Conservation (phyloP, 768 basidiomycete species). For the Leucocoprinus leucothites region DNA sequence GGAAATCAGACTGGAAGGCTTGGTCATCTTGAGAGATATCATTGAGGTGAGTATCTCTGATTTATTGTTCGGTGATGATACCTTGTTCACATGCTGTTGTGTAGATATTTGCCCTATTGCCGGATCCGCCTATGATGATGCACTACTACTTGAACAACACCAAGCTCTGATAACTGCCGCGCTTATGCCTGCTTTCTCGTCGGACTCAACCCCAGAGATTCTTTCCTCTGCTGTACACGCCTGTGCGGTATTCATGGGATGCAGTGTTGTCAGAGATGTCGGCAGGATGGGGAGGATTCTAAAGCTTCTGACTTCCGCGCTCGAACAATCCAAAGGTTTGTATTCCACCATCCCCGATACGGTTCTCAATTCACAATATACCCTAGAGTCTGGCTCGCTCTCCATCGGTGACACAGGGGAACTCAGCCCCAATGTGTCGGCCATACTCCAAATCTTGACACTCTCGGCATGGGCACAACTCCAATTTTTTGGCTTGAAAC, state of each 20-base stretch:
- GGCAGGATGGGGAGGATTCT: conserved; percentile 91
- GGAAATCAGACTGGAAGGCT: conserved; percentile 88
- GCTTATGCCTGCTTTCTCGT: conserved; percentile 91
- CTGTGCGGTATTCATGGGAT: conserved; percentile 93
- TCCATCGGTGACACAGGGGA: conserved; percentile 87
- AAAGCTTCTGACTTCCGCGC: conserved; percentile 79
- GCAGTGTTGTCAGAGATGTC: conserved; percentile 90
- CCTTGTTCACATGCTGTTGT: not conserved
- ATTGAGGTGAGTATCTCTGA: conserved; percentile 61
- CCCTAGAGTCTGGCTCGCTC: conserved; percentile 73
- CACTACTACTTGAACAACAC: conserved; percentile 90
- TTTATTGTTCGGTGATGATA: not conserved
- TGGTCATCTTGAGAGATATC: conserved; percentile 86
- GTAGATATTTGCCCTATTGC: conserved; percentile 83
- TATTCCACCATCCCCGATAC: not conserved
- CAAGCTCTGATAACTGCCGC: conserved; percentile 98
- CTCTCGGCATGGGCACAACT: conserved; percentile 96
- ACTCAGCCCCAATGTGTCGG: conserved; percentile 89
- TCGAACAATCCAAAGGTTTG: conserved; percentile 87
- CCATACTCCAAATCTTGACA: conserved; percentile 90
- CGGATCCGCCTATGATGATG: conserved; percentile 91
- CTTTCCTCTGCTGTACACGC: conserved; percentile 88
- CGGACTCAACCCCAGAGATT: conserved; percentile 95
- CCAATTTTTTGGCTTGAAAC: conserved; percentile 70
- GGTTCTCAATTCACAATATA: not conserved